Evolutionary conservation across 2,329 filamentous ascomycete genomes (phyloP), one percentile per base, ranked within the genome.

Genomic region (Juglanconis sp.): DNA sequence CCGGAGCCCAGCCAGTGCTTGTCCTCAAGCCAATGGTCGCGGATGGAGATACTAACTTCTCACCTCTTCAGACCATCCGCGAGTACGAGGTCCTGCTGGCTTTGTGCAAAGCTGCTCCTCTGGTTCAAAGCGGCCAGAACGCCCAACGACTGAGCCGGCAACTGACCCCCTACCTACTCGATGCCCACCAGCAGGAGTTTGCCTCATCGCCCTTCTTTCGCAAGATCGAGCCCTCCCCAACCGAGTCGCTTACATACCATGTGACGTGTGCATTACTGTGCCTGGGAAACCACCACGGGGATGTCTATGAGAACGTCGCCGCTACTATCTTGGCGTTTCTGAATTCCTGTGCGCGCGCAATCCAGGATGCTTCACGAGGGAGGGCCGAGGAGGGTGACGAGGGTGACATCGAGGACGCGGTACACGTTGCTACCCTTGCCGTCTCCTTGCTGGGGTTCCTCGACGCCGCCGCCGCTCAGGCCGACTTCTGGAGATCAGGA

Each of bases 41-140:
- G 24, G 40, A n/a, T 36, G 10, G 38, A 42, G 10, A 42, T 42
- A 11, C 38, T 42, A 11, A 42, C n/a, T 48, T 52, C 57, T 63
- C 42, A 61, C 31, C 40, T 47, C 7, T 44, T 30, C 60, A 96
- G 92, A 91, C 88, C 56, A 86, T 93, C 57, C 88, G 91, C 69
- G 96, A 99, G 79, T 88, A 96, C 67, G 94, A 99, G 73, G 90
- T 96, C 56, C 82, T 99, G 32, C 78, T 98, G 32, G 92, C 95
- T 48, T 81, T 99, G 32, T 98, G 94, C 79, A 94, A 93, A 76
- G 91, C 94, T 56, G 91, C 93, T 3, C 89, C 92, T 4, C 83
- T 86, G 31, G 81, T 98, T 32, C 82, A 87, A 56, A 87, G 86
- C 50, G 74, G 79, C 47, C 85, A 91, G 63, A 89, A 90, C 70